Percentiles rank a stretch among this genome's conserved stretches.
Conservation (phyloP, 352 stramenopile genomes). For the Pythium plurisporium region DNA sequence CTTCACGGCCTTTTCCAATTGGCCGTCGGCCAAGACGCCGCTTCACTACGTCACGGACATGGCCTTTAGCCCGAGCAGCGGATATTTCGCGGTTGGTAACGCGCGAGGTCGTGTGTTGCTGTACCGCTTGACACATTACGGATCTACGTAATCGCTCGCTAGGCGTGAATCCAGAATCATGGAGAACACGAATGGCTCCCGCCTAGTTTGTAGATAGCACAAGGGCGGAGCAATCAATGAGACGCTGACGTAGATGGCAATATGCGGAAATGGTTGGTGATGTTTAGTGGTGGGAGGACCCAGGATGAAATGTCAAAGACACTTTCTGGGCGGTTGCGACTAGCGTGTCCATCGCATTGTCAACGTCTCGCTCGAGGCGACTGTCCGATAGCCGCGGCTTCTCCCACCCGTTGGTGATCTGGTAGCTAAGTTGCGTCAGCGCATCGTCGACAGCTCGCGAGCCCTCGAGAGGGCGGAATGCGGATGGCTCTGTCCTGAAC, state of each 20-base stretch:
- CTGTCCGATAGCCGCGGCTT: background rate
- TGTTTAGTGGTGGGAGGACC: too few relatives aligned
- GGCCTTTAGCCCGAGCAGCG: slow-evolving; percentile 94
- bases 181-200: too few relatives aligned
- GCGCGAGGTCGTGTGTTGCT: slow-evolving; percentile 95
- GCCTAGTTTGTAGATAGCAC: background rate
- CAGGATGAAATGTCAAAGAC: slow-evolving; percentile 37
- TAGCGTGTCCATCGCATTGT: slow-evolving; percentile 52
- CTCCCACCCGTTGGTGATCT: slow-evolving; percentile 32
- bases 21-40: slow-evolving; percentile 95
- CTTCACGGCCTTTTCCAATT: slow-evolving; percentile 96
- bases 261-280: background rate
- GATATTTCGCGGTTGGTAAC: slow-evolving; percentile 95
- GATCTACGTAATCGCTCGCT: slow-evolving; percentile 56
- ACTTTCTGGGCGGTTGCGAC: slow-evolving; percentile 62
- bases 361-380: slow-evolving; percentile 27
- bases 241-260: background rate
- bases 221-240: background rate
- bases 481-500: slow-evolving; percentile 11
- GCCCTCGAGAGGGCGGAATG: slow-evolving; percentile 19
- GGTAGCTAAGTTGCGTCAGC: slow-evolving; percentile 50
- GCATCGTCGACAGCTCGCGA: slow-evolving; percentile 54
- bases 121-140: slow-evolving; percentile 95
- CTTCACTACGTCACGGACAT: slow-evolving; percentile 95
- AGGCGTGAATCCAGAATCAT: too few relatives aligned